These are phyloP conservation scores for Penicillium manginii DNA, from an alignment of 495 filamentous ascomycete species.

Conservation along the genomic window DNA sequence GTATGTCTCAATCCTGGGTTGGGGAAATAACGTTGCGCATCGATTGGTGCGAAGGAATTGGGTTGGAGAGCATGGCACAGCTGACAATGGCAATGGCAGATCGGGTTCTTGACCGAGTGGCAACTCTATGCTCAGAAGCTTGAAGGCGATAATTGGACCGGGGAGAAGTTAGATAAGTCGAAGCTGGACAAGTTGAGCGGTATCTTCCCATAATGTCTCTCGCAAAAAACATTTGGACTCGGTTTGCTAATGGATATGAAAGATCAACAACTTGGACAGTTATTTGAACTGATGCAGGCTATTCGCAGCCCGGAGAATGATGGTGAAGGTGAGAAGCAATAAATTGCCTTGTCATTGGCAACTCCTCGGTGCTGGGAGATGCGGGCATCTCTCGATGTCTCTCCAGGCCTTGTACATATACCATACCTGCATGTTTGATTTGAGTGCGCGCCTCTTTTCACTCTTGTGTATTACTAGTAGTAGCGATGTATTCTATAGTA, in stretches of 20 bases:
- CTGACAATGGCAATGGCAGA: constrained; percentile 52
- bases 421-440: neutral
- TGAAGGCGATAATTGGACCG: constrained; percentile 82
- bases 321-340: constrained; percentile 24
- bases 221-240: neutral
- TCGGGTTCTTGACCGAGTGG: constrained; percentile 96
- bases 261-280: constrained; percentile 92
- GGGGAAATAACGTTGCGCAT: neutral
- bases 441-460: neutral
- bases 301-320: constrained; percentile 57
- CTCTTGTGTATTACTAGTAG: neutral
- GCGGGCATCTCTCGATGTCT: constrained; percentile 22
- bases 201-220: constrained; percentile 44
- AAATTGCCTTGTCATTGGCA: constrained; percentile 3
- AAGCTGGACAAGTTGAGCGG: constrained; percentile 96
- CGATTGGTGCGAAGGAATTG: neutral
- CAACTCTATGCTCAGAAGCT: constrained; percentile 90
- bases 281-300: constrained; percentile 91
- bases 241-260: constrained; percentile 1
- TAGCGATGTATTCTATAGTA: too few species aligned
- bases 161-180: constrained; percentile 71
- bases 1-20: constrained; percentile 49
- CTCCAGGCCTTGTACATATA: neutral
- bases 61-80: neutral
- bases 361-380: constrained; percentile 14